Percentiles rank a stretch among this genome's conserved stretches.
Conservation (phyloP, 2,329 filamentous ascomycete genomes). For the Capronia americana region DNA sequence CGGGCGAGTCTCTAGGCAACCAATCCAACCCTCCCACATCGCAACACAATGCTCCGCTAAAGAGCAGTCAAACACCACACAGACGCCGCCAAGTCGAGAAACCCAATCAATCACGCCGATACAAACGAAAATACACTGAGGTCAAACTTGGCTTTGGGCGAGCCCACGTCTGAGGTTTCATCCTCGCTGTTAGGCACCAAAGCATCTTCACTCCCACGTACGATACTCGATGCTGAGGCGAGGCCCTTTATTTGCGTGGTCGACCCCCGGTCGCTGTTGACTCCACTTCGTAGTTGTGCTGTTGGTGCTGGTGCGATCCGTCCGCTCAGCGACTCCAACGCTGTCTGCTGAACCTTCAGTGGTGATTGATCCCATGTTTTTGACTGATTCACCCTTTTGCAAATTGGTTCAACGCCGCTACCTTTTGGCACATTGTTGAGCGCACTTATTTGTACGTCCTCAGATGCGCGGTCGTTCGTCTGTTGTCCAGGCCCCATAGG, state of each 20-base stretch:
- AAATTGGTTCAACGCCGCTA: slow-evolving; percentile 2
- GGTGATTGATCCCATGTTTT: slow-evolving; percentile 32
- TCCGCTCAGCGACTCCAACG: slow-evolving; percentile 30
- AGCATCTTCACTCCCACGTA: slow-evolving; percentile 58
- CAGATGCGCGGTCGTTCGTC: slow-evolving; percentile 26
- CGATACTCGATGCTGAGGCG: not conserved
- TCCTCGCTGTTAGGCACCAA: slow-evolving; percentile 60
- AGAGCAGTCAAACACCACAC: slow-evolving; percentile 17
- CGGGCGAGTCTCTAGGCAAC: slow-evolving; percentile 1
- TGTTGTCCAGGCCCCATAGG: not conserved
- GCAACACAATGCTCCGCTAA: slow-evolving; percentile 1
- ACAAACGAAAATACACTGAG: slow-evolving; percentile 49
- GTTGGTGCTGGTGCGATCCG: not conserved
- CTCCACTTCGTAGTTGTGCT: not conserved
- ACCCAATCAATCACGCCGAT: slow-evolving; percentile 32
- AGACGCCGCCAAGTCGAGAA: slow-evolving; percentile 21
- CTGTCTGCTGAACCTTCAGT: slow-evolving; percentile 24
- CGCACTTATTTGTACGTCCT: slow-evolving; percentile 25
- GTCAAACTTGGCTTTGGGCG: slow-evolving; percentile 41
- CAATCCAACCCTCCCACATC: slow-evolving; percentile 31
- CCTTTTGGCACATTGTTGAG: slow-evolving; percentile 25
- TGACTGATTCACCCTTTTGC: slow-evolving; percentile 13
- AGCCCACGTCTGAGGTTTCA: slow-evolving; percentile 35
- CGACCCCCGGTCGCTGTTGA: not conserved
- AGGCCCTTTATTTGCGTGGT: not conserved